Conservation (phyloP, 148 eudicot species). For the Rhododendron kiyosumense region DNA sequence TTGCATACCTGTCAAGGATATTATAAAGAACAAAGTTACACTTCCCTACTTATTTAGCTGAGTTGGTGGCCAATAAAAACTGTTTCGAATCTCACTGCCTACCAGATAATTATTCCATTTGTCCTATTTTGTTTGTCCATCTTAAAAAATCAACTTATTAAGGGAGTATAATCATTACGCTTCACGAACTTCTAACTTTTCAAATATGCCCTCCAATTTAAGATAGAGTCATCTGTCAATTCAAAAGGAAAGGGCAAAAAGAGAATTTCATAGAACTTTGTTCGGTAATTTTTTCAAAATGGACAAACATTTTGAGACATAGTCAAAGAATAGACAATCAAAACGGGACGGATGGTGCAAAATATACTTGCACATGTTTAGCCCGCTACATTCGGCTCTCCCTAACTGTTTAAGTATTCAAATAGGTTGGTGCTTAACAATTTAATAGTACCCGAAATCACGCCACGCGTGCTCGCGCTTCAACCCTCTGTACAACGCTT, state of each 20-base stretch:
- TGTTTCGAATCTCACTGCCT: background rate
- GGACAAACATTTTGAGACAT: too few relatives aligned
- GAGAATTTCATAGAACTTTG: background rate
- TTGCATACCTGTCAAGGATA: background rate
- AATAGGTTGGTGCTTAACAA: too few relatives aligned
- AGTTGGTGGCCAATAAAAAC: background rate
- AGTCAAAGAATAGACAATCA: too few relatives aligned
- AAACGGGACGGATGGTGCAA: too few relatives aligned
- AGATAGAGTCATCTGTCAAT: background rate
- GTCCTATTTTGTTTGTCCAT: background rate
- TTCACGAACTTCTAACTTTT: background rate
- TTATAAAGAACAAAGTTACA: background rate
- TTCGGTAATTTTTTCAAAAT: too few relatives aligned
- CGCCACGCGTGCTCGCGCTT: slow-evolving; percentile 61
- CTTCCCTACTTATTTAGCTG: background rate
- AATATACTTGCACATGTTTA: too few relatives aligned
- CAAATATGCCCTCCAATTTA: background rate
- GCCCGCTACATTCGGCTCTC: too few relatives aligned
- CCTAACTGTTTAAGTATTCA: too few relatives aligned
- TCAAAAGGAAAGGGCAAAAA: background rate
- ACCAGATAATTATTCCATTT: background rate
- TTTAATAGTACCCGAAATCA: slow-evolving; percentile 31
- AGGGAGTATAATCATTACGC: background rate
- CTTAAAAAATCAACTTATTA: too few relatives aligned
- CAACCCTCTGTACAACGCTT: slow-evolving; percentile 68